Evolutionary conservation across 2,329 filamentous ascomycete genomes (phyloP).

Genomic region (Ambrosiella beaveri): DNA sequence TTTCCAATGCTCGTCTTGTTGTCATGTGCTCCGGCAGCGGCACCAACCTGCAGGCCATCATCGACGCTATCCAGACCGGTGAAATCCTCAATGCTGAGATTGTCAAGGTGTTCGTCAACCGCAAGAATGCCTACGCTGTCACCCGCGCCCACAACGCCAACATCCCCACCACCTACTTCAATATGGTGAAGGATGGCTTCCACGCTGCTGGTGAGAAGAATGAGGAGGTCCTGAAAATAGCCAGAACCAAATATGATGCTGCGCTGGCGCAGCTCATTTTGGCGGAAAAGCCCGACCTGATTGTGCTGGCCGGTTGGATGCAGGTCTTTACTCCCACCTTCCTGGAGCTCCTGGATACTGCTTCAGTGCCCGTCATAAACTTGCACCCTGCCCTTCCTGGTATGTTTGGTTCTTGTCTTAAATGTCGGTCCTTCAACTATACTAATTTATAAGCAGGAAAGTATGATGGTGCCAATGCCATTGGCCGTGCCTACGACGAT

Average conservation of each 20-base stretch:
- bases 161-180: conserved; percentile 68
- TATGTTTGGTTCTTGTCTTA: conserved; percentile 11
- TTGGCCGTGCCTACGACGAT: conserved; percentile 59
- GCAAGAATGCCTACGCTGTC: conserved; percentile 29
- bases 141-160: conserved; percentile 28
- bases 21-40: conserved; percentile 60
- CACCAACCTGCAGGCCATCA: conserved; percentile 62
- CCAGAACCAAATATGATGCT: conserved; percentile 54
- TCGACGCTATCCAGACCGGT: conserved; percentile 27
- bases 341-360: conserved; percentile 46
- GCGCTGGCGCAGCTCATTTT: conserved; percentile 55
- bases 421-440: not conserved
- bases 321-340: conserved; percentile 58
- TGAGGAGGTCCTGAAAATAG: conserved; percentile 32
- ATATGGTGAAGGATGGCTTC: conserved; percentile 57
- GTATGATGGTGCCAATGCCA: conserved; percentile 63
- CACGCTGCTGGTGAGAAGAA: conserved; percentile 41
- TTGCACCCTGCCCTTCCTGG: conserved; percentile 43
- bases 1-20: conserved; percentile 33
- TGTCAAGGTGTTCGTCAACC: conserved; percentile 30
- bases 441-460: conserved; percentile 28
- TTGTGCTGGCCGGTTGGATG: conserved; percentile 80
- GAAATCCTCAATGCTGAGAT: conserved; percentile 27
- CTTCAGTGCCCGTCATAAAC: conserved; percentile 57
- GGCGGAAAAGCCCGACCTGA: conserved; percentile 46